phyloP scores from a whole-genome alignment of 1,284 basidiomycete species.

The Inonotus hispidus region DNA sequence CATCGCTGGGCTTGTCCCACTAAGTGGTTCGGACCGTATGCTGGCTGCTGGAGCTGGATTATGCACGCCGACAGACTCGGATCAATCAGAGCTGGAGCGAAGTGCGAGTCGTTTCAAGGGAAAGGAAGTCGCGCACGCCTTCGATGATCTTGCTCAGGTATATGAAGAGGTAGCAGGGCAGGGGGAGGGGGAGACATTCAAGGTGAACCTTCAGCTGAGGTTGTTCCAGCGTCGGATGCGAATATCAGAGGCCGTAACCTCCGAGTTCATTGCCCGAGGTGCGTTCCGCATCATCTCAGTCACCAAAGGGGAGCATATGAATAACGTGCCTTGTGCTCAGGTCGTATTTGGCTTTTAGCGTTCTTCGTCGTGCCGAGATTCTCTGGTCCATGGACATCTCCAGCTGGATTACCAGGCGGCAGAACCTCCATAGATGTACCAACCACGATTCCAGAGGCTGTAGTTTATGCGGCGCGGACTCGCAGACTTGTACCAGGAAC shows the following conservation, averaged over 20 bases:
- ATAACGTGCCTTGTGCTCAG: conserved; percentile 30
- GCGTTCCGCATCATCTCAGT: conserved; percentile 9
- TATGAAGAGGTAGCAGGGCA: conserved; percentile 33
- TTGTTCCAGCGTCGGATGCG: conserved; percentile 68
- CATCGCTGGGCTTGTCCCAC: conserved; percentile 41
- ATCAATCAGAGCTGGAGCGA: not conserved
- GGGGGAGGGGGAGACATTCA: conserved; percentile 45
- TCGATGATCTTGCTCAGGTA: conserved; percentile 28
- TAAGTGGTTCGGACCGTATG: conserved; percentile 52
- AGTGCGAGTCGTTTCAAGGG: not conserved
- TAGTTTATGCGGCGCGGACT: conserved; percentile 10
- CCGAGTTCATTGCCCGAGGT: conserved; percentile 70
- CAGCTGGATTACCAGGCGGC: not conserved
- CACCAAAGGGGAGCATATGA: not conserved
- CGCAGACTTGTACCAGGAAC: conserved; percentile 32
- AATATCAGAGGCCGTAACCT: conserved; percentile 44
- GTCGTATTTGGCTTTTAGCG: conserved; percentile 55
- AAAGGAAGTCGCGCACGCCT: not conserved
- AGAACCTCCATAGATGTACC: not conserved
- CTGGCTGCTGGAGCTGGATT: conserved; percentile 32
- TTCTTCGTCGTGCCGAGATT: conserved; percentile 39
- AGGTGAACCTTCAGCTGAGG: conserved; percentile 45
- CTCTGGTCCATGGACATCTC: not conserved
- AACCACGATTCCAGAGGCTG: not conserved
- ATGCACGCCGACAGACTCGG: not conserved